These are phyloP conservation scores for Hyphopichia pseudoburtonii DNA, from an alignment of 1,139 yeast genomes.

Conservation along the genomic window DNA sequence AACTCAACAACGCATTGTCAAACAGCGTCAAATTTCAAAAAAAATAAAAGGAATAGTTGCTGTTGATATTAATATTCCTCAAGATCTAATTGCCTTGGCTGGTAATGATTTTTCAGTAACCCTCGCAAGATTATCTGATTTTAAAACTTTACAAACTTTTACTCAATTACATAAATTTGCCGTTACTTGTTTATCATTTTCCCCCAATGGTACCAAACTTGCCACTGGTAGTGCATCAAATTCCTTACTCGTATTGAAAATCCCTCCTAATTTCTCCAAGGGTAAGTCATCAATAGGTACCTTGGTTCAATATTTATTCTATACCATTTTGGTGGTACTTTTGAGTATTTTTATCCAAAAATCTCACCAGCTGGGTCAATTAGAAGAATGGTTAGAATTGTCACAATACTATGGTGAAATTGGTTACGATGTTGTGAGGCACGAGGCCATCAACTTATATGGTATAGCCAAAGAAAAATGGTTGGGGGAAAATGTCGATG, in stretches of 20 bases:
- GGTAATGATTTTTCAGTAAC: conserved; percentile 74
- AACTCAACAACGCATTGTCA: conserved; percentile 40
- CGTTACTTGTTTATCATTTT: conserved; percentile 70
- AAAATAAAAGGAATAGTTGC: conserved; percentile 70
- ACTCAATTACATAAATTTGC: conserved; percentile 76
- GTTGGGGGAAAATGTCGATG: conserved; percentile 33
- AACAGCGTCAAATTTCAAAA: conserved; percentile 45
- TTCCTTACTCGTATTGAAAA: conserved; percentile 59
- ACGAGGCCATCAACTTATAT: conserved; percentile 20
- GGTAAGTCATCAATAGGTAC: conserved; percentile 46
- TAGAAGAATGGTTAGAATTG: conserved; percentile 21
- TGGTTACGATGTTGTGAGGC: conserved; percentile 20
- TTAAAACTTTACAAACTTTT: conserved; percentile 50
- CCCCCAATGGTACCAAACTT: conserved; percentile 65
- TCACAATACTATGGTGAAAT: conserved; percentile 19
- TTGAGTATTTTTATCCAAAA: conserved; percentile 47
- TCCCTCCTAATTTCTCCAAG: conserved; percentile 54
- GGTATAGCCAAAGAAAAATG: conserved; percentile 43
- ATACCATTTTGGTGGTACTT: conserved; percentile 45
- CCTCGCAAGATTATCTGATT: conserved; percentile 50
- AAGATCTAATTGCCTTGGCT: conserved; percentile 64
- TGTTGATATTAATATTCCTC: conserved; percentile 49
- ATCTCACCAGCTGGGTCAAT: conserved; percentile 38
- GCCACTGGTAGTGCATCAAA: conserved; percentile 85
- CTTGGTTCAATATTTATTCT: conserved; percentile 38